These are phyloP conservation scores for Clarireedia sp. DNA, from an alignment of 2,329 filamentous ascomycete species.

Conservation along the genomic window DNA sequence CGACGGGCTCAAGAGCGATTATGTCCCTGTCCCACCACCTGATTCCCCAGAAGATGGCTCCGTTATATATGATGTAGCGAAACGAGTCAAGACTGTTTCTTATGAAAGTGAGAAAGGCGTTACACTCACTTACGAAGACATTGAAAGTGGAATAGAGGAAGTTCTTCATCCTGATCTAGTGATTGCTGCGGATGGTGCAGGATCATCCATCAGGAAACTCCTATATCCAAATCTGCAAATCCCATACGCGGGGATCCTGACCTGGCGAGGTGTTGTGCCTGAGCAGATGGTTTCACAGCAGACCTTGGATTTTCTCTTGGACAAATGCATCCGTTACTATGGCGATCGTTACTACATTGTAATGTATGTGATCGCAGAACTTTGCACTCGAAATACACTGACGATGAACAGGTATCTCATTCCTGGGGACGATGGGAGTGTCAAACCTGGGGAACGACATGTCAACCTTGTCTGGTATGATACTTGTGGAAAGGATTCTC, in stretches of 20 bases:
- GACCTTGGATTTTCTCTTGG: neutral
- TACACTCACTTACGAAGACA: neutral
- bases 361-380: neutral
- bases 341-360: neutral
- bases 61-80: neutral
- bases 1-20: slow-evolving; percentile 14
- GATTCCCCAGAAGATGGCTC: neutral
- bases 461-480: slow-evolving; percentile 41
- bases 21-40: neutral
- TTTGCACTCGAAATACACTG: neutral
- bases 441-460: slow-evolving; percentile 33
- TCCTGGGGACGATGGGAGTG: slow-evolving; percentile 33
- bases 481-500: slow-evolving; percentile 22
- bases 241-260: slow-evolving; percentile 15
- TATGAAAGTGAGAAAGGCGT: neutral
- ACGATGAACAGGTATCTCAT: slow-evolving; percentile 31
- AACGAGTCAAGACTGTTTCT: neutral
- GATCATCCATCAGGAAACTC: slow-evolving; percentile 13
- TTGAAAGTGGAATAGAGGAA: neutral
- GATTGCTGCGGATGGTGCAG: slow-evolving; percentile 17
- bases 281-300: slow-evolving; percentile 32
- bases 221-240: slow-evolving; percentile 10
- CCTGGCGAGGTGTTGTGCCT: slow-evolving; percentile 33
- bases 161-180: slow-evolving; percentile 11
- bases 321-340: too few relatives aligned